Evolutionary conservation across 1,139 yeast species (phyloP), one percentile per base, ranked within the genome.

Genomic region (Kodamaea ohmeri): DNA sequence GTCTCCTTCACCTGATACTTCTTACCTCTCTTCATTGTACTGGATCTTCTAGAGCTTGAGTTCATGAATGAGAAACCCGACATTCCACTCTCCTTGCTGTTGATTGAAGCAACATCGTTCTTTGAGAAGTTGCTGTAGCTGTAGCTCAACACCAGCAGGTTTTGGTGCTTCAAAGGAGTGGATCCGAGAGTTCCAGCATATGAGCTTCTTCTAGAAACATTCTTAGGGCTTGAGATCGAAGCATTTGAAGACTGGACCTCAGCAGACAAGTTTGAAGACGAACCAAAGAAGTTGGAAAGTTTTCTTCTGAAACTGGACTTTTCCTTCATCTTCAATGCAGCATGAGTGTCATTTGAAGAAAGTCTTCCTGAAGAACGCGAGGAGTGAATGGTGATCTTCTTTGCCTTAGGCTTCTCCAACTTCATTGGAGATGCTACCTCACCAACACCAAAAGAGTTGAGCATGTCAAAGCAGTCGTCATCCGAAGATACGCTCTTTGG

Each of bases 11-110:
- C 55, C 15, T 32, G 39, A 41, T 53, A 53, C 48, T 55, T 56
- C 44, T 48, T 36, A 11, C 26, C 17, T 32, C 31, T 34, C 19
- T 14, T 4, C 19, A 4, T 11, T 13, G 26, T 6, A 12, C 7
- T 14, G 18, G 13, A 13, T 8, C 30, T 15, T 12, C 18, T 6
- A 5, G 18, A 20, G 15, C 7, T 16, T 18, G 38, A 25, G 11
- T 39, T 46, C 45, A 47, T 36, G 54, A 65, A 61, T 6, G 71
- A 63, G 42, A 67, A 66, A 8, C 71, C 71, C 7, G 43, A 40
- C 28, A 40, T 25, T n/a, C 32, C 18, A 3, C 22, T 16, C 12
- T 32, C 38, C n/a, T 22, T 20, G 3, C 35, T 55, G 42, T 48
- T 49, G 36, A 66, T 51, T 4, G 71, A 64, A 11, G 52, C 45